These are phyloP conservation scores for Pseudozyma tsukubaensis DNA, from an alignment of 1,284 basidiomycete genomes.

Conservation along the genomic window DNA sequence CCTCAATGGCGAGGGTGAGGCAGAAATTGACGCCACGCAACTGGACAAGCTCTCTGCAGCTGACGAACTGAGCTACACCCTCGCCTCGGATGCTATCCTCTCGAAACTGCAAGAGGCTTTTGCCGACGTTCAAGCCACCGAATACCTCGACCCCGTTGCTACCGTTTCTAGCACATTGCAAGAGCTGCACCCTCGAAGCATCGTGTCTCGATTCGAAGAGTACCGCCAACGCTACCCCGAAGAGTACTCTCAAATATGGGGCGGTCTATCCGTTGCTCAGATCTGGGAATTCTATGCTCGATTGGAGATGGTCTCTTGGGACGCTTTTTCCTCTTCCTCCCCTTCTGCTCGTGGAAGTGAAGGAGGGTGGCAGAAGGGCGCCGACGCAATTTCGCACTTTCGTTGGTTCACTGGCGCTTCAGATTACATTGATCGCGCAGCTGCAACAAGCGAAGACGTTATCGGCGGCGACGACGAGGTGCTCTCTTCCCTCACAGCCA, in stretches of 20 bases:
- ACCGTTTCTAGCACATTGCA: not conserved
- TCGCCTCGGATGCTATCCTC: slow-evolving; percentile 27
- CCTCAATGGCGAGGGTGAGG: not conserved
- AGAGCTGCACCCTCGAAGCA: slow-evolving; percentile 44
- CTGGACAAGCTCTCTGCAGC: slow-evolving; percentile 20
- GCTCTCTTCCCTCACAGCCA: slow-evolving; percentile 39
- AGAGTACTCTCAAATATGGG: slow-evolving; percentile 63
- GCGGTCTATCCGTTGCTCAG: slow-evolving; percentile 58
- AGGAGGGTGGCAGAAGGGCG: slow-evolving; percentile 13
- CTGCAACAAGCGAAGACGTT: not conserved
- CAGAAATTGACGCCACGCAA: not conserved
- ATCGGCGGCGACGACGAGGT: slow-evolving; percentile 61
- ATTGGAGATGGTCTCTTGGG: slow-evolving; percentile 51
- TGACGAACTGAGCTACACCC: slow-evolving; percentile 34
- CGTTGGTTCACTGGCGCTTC: slow-evolving; percentile 28
- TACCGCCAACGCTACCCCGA: slow-evolving; percentile 54
- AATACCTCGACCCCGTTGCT: slow-evolving; percentile 54
- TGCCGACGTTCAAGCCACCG: slow-evolving; percentile 57
- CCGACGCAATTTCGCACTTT: slow-evolving; percentile 14
- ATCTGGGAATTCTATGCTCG: slow-evolving; percentile 65
- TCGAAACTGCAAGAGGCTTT: slow-evolving; percentile 19
- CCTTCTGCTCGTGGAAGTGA: slow-evolving; percentile 2
- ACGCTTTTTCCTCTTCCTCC: slow-evolving; percentile 21
- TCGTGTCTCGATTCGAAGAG: slow-evolving; percentile 55
- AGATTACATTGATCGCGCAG: slow-evolving; percentile 9